These are phyloP conservation scores for Cystobasidiaceae sp. DNA, from an alignment of 1,284 basidiomycete genomes.

Conservation along the genomic window DNA sequence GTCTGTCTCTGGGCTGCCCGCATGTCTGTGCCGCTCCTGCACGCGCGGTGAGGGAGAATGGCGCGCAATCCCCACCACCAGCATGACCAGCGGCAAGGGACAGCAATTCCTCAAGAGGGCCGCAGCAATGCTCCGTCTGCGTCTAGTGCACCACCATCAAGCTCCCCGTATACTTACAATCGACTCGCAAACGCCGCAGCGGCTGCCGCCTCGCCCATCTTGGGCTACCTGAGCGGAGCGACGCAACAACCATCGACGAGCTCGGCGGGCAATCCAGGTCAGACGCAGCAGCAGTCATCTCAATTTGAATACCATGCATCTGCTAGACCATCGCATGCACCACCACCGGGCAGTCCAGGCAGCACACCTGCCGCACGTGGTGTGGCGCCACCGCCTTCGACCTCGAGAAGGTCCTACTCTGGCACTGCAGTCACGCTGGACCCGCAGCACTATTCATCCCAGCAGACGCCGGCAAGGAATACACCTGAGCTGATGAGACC, in stretches of 20 bases:
- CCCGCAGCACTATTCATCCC: background rate
- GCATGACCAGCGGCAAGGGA: too few relatives aligned
- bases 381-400: background rate
- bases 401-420: too few relatives aligned
- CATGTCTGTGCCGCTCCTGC: too few relatives aligned
- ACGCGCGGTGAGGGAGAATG: too few relatives aligned
- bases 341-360: too few relatives aligned
- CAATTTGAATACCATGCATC: background rate
- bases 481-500: background rate
- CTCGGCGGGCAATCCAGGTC: background rate
- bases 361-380: background rate
- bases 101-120: too few relatives aligned
- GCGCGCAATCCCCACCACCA: too few relatives aligned
- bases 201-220: conserved; percentile 15
- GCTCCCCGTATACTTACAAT: too few relatives aligned
- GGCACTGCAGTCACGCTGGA: background rate
- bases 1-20: too few relatives aligned
- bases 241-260: background rate
- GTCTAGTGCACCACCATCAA: too few relatives aligned
- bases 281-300: background rate
- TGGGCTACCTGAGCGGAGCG: conserved; percentile 14
- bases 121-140: too few relatives aligned
- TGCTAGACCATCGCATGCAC: too few relatives aligned
- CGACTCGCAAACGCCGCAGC: conserved; percentile 21
- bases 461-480: background rate